Conservation (phyloP, 75 land plant species). For the Isoetes taiwanensis region DNA sequence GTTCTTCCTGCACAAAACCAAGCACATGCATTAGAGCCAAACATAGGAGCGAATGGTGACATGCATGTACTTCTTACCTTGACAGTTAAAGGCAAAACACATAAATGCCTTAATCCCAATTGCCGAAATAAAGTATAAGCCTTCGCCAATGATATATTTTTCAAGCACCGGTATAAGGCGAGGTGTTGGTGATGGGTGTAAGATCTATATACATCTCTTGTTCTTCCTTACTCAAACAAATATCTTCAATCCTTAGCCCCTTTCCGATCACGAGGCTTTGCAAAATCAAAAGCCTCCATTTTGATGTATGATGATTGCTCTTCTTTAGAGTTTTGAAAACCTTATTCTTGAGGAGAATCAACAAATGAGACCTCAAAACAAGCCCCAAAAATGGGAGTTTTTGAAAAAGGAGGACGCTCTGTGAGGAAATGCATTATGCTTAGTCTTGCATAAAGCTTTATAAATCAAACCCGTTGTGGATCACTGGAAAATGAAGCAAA, state of each 20-base stretch:
- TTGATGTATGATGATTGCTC: no score
- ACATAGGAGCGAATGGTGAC: not conserved
- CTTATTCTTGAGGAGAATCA: not conserved
- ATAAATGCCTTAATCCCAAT: not conserved
- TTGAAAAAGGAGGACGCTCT: conserved; percentile 23
- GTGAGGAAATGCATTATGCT: not conserved
- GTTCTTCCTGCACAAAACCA: not conserved
- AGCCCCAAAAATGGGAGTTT: not conserved
- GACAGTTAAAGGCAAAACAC: not conserved
- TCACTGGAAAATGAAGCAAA: not conserved
- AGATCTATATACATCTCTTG: not conserved
- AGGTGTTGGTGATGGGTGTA: not conserved
- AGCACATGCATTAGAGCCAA: not conserved
- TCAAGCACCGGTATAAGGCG: conserved; percentile 7
- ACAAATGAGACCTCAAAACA: not conserved
- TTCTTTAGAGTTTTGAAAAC: not conserved
- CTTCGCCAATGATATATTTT: not conserved
- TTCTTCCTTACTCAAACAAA: not conserved
- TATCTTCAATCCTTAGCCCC: not conserved
- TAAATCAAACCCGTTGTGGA: not conserved
- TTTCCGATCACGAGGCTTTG: not conserved
- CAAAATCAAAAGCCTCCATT: not conserved
- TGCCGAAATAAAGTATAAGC: not conserved
- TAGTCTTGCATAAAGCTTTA: not conserved
- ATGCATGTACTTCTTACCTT: not conserved